Base-by-base conservation (phyloP, 805 yeast species). In the Yarrowia phangngaensis region DNA sequence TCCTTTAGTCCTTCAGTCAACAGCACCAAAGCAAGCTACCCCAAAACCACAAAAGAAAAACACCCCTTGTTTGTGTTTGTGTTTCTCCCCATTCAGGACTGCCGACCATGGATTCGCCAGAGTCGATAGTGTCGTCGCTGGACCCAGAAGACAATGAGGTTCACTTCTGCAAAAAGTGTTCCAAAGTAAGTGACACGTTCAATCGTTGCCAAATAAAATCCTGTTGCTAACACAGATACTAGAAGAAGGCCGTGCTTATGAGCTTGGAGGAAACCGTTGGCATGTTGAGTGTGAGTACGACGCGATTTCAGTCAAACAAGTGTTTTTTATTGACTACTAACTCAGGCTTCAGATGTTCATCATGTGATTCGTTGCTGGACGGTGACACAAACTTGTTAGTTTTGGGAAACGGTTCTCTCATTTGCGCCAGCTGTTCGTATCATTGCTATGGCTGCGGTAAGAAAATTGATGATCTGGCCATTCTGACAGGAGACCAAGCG, bases 401-500 rank as follows among this genome's bases (percentile, higher is more conserved):
- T 1, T 70, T 92, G 36, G 97, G 97, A 2, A 87, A 92, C 51
- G 97, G 98, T 20, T 82, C 84, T 41, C 69, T 92, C 51, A 86
- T 90, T 11, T 90, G 98, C 64, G 78, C 86, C 31, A 82, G 82
- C 51, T 90, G 98, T 64, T 84, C 95, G n/a, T 94, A 90, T 63
- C 76, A 82, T 33, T 90, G 98, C 65, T 78, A 78, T 56, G 78
- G 80, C 52, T 90, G 98, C 70, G 76, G 79, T 40, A 82, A 82
- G 60, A 84, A 86, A 63, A 92, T 90, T 54, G 90, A 84, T 57
- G 96, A 90, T 63, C 72, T 87, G 70, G 97, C 98, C 11, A 89
- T 92, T 22, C 71, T 90, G 24, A 88, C 97, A 1, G 95, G 96
- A 19, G 94, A 92, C 56, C 90, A 85, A 62, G 96, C 97, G 3